These are phyloP conservation scores for Saccharomycopsis selenospora DNA, from an alignment of 805 yeast genomes.

Conservation along the genomic window DNA sequence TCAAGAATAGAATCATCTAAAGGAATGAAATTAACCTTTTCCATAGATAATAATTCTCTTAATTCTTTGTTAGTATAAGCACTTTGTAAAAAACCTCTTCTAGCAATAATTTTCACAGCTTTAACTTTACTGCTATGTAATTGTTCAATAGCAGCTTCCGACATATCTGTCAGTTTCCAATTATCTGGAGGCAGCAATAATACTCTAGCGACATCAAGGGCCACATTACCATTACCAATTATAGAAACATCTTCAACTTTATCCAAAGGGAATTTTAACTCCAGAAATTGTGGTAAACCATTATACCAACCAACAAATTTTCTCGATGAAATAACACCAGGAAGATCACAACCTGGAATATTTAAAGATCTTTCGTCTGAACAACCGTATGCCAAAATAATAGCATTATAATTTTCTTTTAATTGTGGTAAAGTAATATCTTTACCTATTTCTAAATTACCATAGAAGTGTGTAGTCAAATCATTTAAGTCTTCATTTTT, in stretches of 20 bases:
- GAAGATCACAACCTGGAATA: conserved; percentile 47
- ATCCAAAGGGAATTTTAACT: conserved; percentile 50
- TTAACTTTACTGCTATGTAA: conserved; percentile 49
- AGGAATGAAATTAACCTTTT: conserved; percentile 39
- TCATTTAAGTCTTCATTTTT: conserved; percentile 17
- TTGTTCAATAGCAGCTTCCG: conserved; percentile 48
- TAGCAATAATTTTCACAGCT: conserved; percentile 66
- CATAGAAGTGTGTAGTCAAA: conserved; percentile 49
- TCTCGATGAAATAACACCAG: conserved; percentile 73
- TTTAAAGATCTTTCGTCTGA: conserved; percentile 45
- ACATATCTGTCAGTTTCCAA: conserved; percentile 69
- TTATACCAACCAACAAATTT: conserved; percentile 96
- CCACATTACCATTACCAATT: conserved; percentile 97
- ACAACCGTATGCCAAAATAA: conserved; percentile 81
- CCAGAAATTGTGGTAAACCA: conserved; percentile 62
- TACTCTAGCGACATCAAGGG: conserved; percentile 81
- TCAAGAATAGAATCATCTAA: conserved; percentile 34
- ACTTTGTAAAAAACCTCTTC: conserved; percentile 79
- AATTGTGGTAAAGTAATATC: conserved; percentile 49
- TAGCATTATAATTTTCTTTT: conserved; percentile 54
- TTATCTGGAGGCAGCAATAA: conserved; percentile 46
- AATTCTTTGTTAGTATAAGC: conserved; percentile 91
- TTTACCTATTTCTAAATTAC: conserved; percentile 64
- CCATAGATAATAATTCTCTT: conserved; percentile 69
- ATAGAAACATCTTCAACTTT: conserved; percentile 61